Percentiles rank a stretch among this genome's conserved stretches.
Conservation (phyloP, 1,139 yeast genomes). For the Candida sp. region DNA sequence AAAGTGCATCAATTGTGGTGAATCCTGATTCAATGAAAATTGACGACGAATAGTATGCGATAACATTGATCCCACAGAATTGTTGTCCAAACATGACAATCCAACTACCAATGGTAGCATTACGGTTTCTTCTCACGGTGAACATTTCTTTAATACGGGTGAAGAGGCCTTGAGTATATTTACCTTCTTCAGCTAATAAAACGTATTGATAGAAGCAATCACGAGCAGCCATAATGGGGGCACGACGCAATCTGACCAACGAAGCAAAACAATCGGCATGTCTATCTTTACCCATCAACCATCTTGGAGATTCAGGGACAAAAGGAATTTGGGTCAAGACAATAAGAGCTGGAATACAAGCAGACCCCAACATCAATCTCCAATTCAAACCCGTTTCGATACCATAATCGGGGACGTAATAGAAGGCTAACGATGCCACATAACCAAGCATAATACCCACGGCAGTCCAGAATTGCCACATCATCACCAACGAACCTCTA, state of each 20-base stretch:
- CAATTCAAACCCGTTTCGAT: constrained; percentile 56
- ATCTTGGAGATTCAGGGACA: constrained; percentile 79
- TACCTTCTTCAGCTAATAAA: constrained; percentile 62
- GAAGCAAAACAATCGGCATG: constrained; percentile 57
- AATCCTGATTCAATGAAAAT: constrained; percentile 71
- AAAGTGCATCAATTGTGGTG: constrained; percentile 55
- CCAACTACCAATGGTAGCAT: constrained; percentile 79
- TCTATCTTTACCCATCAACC: constrained; percentile 69
- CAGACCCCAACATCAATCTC: constrained; percentile 82
- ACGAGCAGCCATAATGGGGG: constrained; percentile 65
- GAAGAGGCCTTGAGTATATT: constrained; percentile 51
- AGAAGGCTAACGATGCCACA: constrained; percentile 62
- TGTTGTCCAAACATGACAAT: constrained; percentile 90
- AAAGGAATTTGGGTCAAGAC: constrained; percentile 67
- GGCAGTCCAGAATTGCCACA: constrained; percentile 90
- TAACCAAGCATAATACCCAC: constrained; percentile 84
- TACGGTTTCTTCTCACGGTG: constrained; percentile 74
- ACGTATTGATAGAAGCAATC: constrained; percentile 73
- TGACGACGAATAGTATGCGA: constrained; percentile 76
- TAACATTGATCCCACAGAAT: constrained; percentile 88
- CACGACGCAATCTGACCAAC: constrained; percentile 45
- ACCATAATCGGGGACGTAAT: constrained; percentile 29
- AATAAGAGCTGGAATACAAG: constrained; percentile 67
- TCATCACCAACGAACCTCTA: constrained; percentile 80
- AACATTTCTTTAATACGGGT: constrained; percentile 53